These are phyloP conservation scores for Calycina herbarum DNA, from an alignment of 2,329 filamentous ascomycete species.

Conservation along the genomic window DNA sequence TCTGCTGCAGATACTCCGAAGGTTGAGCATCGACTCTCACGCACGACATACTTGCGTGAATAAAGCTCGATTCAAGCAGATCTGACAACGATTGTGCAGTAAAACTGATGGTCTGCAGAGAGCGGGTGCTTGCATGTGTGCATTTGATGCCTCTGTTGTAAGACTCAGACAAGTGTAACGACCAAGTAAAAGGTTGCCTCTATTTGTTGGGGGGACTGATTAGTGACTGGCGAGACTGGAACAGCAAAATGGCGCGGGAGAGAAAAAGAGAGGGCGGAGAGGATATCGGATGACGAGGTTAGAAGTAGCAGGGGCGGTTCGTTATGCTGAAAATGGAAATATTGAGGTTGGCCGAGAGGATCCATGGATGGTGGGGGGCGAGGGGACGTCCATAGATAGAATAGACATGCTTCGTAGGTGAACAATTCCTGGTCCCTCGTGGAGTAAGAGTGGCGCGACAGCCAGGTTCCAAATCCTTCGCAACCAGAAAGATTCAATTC, in stretches of 20 bases:
- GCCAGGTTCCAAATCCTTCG: background rate
- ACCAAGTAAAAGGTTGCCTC: background rate
- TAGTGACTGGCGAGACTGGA: slow-evolving; percentile 4
- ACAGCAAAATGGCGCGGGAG: background rate
- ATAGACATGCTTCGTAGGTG: too few relatives aligned
- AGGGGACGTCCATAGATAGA: too few relatives aligned
- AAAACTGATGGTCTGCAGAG: slow-evolving; percentile 27
- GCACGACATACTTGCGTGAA: slow-evolving; percentile 32
- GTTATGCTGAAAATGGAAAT: too few relatives aligned
- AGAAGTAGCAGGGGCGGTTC: too few relatives aligned
- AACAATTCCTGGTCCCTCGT: background rate
- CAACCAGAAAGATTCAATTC: background rate
- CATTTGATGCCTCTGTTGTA: slow-evolving; percentile 19
- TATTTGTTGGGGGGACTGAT: background rate
- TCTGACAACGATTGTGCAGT: slow-evolving; percentile 34
- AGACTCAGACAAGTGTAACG: slow-evolving; percentile 13
- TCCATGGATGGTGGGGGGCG: too few relatives aligned
- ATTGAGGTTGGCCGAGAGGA: too few relatives aligned
- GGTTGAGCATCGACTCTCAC: slow-evolving; percentile 27
- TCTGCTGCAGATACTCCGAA: slow-evolving; percentile 20
- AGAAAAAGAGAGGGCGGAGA: background rate
- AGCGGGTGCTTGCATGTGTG: slow-evolving; percentile 31
- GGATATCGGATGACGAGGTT: too few relatives aligned
- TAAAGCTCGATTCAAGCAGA: slow-evolving; percentile 30
- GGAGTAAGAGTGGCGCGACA: background rate